phyloP scores from a whole-genome alignment of 352 stramenopile genomes.

The Globisporangium orthogonon region DNA sequence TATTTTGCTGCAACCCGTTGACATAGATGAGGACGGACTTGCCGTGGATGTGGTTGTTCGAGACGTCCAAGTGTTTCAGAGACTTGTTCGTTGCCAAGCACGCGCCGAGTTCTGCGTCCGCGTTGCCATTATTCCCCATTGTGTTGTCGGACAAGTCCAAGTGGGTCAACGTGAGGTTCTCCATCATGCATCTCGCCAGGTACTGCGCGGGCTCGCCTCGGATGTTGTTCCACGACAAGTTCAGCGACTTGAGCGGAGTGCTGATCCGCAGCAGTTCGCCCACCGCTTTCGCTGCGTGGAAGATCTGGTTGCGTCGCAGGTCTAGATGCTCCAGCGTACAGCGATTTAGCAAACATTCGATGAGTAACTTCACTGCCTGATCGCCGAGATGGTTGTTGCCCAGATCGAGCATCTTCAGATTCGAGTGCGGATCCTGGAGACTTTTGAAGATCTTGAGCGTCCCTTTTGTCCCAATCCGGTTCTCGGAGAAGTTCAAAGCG shows the following conservation, averaged over 20 bases:
- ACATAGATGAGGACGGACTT: slow-evolving; percentile 58
- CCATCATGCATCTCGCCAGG: slow-evolving; percentile 60
- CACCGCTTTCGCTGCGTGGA: slow-evolving; percentile 42
- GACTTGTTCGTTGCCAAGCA: slow-evolving; percentile 66
- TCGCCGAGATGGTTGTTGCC: slow-evolving; percentile 73
- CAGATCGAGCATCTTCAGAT: slow-evolving; percentile 56
- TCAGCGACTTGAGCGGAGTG: slow-evolving; percentile 45
- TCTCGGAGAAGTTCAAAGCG: slow-evolving; percentile 67
- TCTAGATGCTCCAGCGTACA: slow-evolving; percentile 62
- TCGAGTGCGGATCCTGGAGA: slow-evolving; percentile 44
- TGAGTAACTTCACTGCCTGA: slow-evolving; percentile 39
- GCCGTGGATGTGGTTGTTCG: slow-evolving; percentile 63
- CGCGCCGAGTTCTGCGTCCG: slow-evolving; percentile 50
- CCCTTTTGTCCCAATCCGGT: slow-evolving; percentile 48
- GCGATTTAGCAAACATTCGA: slow-evolving; percentile 60
- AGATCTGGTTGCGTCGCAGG: slow-evolving; percentile 61
- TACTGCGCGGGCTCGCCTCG: slow-evolving; percentile 54
- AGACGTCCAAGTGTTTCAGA: slow-evolving; percentile 48
- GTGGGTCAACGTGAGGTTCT: slow-evolving; percentile 58
- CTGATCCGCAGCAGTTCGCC: slow-evolving; percentile 60
- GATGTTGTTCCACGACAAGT: slow-evolving; percentile 77
- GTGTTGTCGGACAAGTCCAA: slow-evolving; percentile 71
- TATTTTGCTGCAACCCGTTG: slow-evolving; percentile 53
- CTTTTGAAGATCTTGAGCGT: slow-evolving; percentile 47
- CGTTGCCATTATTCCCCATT: slow-evolving; percentile 58